A percentile compares a stretch with the other conserved stretches of the same genome.
These are phyloP conservation scores for Diaporthe australafricana DNA, from an alignment of 2,329 filamentous ascomycete species.

Conservation along the genomic window DNA sequence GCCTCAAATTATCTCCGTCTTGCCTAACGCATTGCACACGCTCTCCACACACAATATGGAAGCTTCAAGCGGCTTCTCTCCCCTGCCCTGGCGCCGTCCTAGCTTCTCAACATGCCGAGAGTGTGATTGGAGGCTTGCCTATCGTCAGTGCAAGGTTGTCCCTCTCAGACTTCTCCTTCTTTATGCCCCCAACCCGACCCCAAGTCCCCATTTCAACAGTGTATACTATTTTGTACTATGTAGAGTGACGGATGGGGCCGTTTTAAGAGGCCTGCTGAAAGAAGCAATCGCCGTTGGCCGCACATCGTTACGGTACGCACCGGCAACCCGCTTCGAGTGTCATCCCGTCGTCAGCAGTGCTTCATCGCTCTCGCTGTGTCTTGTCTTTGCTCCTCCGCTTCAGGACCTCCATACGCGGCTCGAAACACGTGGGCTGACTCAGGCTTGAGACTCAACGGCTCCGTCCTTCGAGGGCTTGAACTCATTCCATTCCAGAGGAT, in stretches of 20 bases:
- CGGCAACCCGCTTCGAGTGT: background rate
- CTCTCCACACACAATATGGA: slow-evolving; percentile 20
- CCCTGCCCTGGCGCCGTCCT: slow-evolving; percentile 1
- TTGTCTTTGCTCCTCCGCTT: background rate
- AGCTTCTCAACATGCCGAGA: slow-evolving; percentile 6
- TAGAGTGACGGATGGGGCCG: background rate
- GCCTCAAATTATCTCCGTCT: slow-evolving; percentile 5
- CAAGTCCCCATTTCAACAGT: background rate
- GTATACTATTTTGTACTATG: background rate
- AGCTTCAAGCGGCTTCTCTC: slow-evolving; percentile 9
- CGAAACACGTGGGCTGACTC: slow-evolving; percentile 16
- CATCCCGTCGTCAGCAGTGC: slow-evolving; percentile 11
- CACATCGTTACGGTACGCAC: background rate
- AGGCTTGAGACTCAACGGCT: background rate
- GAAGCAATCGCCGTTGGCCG: background rate
- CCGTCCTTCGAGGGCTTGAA: background rate
- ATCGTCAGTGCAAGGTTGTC: slow-evolving; percentile 1
- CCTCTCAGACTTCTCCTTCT: slow-evolving; percentile 12
- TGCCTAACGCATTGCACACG: slow-evolving; percentile 8
- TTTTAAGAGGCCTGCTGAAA: background rate
- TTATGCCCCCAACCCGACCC: background rate
- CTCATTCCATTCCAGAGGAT: background rate
- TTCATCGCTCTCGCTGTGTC: background rate
- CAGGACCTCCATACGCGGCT: background rate
- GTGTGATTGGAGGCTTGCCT: slow-evolving; percentile 16